A percentile compares a stretch with the other conserved stretches of the same genome.
phyloP scores from a whole-genome alignment of 2,329 filamentous ascomycete genomes.

The Paramyrothecium roridum region DNA sequence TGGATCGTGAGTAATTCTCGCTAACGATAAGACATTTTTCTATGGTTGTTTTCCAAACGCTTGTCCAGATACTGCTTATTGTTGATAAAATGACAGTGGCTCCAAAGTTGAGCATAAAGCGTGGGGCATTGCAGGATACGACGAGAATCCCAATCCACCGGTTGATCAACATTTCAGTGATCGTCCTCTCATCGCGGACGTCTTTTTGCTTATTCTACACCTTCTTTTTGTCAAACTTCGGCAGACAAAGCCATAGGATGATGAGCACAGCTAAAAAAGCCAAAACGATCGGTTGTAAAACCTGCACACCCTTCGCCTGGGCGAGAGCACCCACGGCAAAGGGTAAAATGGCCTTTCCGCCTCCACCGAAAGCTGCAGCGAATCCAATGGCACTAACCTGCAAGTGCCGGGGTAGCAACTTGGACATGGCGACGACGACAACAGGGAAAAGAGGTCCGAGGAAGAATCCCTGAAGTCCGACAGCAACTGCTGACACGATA shows the following conservation, averaged over 20 bases:
- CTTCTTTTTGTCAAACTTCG: constrained; percentile 16
- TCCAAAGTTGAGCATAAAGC: no score
- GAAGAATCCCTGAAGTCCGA: constrained; percentile 73
- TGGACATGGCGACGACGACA: constrained; percentile 69
- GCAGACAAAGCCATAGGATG: constrained; percentile 42
- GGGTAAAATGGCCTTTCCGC: constrained; percentile 65
- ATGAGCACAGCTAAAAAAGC: constrained; percentile 43
- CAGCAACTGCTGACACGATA: constrained; percentile 68
- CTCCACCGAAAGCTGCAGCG: constrained; percentile 72
- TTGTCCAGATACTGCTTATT: no score
- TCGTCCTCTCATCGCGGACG: no score
- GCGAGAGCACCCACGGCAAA: constrained; percentile 69
- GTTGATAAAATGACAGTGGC: no score
- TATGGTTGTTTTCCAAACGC: no score
- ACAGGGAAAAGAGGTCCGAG: constrained; percentile 77
- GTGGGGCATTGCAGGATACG: no score
- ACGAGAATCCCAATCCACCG: no score
- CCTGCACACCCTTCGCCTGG: constrained; percentile 50
- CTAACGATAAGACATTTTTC: no score
- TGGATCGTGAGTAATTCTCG: no score
- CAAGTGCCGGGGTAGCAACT: constrained; percentile 67
- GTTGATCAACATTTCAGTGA: no score
- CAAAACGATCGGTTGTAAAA: constrained; percentile 54
- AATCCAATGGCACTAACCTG: constrained; percentile 83
- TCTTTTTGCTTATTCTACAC: background rate